A percentile compares a stretch with the other conserved stretches of the same genome.
phyloP scores from a whole-genome alignment of 1,284 basidiomycete genomes.

The Omphalotus olearius region DNA sequence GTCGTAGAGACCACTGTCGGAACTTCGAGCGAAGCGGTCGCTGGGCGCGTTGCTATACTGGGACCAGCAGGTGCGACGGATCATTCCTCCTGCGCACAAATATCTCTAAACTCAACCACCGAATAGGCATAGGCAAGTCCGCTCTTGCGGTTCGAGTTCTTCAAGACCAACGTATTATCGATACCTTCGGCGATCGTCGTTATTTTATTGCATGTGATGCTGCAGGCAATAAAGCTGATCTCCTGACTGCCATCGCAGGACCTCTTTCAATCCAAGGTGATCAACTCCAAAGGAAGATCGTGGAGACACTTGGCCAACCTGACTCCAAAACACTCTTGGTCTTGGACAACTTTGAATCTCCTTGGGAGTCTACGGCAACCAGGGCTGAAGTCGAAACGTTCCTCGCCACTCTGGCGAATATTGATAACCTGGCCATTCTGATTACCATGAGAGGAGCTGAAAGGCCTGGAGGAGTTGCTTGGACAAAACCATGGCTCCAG shows the following conservation, averaged over 20 bases:
- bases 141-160: slow-evolving; percentile 15
- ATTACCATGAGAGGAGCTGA: slow-evolving; percentile 2
- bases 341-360: slow-evolving; percentile 8
- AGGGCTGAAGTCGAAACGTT: slow-evolving; percentile 15
- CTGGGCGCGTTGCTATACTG: too few species aligned
- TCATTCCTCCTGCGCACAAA: too few species aligned
- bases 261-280: slow-evolving; percentile 13
- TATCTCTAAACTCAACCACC: too few species aligned
- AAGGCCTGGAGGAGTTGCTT: slow-evolving; percentile 3
- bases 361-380: slow-evolving; percentile 14
- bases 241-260: slow-evolving; percentile 13
- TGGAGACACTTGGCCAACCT: slow-evolving; percentile 4
- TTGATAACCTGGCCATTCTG: slow-evolving; percentile 14
- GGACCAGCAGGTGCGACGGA: too few species aligned
- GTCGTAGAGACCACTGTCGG: too few species aligned
- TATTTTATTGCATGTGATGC: slow-evolving; percentile 18
- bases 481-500: slow-evolving; percentile 16
- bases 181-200: slow-evolving; percentile 14
- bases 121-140: slow-evolving; percentile 24
- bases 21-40: too few species aligned
- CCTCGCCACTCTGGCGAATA: slow-evolving; percentile 12
- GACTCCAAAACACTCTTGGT: slow-evolving; percentile 7
- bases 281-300: slow-evolving; percentile 16
- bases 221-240: slow-evolving; percentile 13
- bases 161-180: slow-evolving; percentile 14